Evolutionary conservation across 2,329 filamentous ascomycete genomes (phyloP), one percentile per base, ranked within the genome.

Genomic region (Orbilia brochopaga): DNA sequence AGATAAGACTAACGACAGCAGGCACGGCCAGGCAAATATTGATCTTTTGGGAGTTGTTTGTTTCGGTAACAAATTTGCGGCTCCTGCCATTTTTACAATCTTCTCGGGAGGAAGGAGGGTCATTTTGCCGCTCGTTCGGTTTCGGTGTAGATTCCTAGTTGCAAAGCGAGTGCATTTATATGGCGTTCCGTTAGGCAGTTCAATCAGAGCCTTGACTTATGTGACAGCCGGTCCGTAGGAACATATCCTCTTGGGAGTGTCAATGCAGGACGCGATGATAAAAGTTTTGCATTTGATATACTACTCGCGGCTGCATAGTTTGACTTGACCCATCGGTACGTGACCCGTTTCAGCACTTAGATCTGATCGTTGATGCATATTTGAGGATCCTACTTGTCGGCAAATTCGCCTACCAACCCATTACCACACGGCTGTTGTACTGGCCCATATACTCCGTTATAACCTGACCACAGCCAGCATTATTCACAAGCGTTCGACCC

Each of bases 131-230:
- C 35, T 23, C 30, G 27, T 55, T 40, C 23, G 21, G 50, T n/a
- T 17, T 54, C 50, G 50, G 50, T 55, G 30, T 64, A 64, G 61
- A 64, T 64, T 48, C 42, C 32, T 64, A 55, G 52, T 64, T 64
- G 44, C 44, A 55, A 63, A 63, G 59, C 59, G 51, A 63, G 52
- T 64, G 61, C 61, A 64, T 64, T 56, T 54, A 13, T 21, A 37
- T 42, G 61, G 61, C 61, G 61, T 64, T 64, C 44, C 44, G 19
- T 21, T 48, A 48, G 44, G 44, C 44, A 48, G 44, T 19, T 21
- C 44, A 48, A 48, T 48, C n/a, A 17, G 19, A 48, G 44, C 44
- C 11, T 21, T 19, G 44, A 48, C 19, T 48, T 48, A 48, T 21
- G 44, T 48, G 37, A 42, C 13, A 42, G 27, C 27, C 8, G n/a